A percentile compares a stretch with the other conserved stretches of the same genome.
These are phyloP conservation scores for Calonectria naviculata DNA, from an alignment of 2,329 filamentous ascomycete species.

Conservation along the genomic window DNA sequence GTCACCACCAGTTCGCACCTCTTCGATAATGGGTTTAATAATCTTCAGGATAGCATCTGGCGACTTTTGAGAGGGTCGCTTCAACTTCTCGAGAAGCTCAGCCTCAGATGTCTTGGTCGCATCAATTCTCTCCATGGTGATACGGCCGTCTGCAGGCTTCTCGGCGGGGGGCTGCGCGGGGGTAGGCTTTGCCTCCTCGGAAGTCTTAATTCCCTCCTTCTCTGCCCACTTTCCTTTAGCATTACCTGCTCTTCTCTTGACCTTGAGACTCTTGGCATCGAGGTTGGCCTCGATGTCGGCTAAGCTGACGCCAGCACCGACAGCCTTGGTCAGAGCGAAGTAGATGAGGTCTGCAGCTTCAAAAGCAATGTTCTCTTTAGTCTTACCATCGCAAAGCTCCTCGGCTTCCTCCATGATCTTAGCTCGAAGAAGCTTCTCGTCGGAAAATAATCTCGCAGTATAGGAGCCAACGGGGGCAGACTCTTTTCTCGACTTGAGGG, in stretches of 20 bases:
- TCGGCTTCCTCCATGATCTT: conserved; percentile 99
- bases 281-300: conserved; percentile 93
- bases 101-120: conserved; percentile 71
- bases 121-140: conserved; percentile 85
- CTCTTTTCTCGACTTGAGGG: conserved; percentile 81
- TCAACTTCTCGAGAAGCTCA: conserved; percentile 79
- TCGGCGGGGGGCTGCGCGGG: conserved; percentile 46
- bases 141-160: conserved; percentile 62
- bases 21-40: conserved; percentile 90
- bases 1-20: conserved; percentile 86
- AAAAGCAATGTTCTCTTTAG: conserved; percentile 86
- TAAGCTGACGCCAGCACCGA: conserved; percentile 84
- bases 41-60: conserved; percentile 95
- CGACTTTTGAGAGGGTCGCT: conserved; percentile 92
- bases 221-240: conserved; percentile 94
- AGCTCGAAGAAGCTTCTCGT: conserved; percentile 87
- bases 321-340: conserved; percentile 92
- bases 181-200: conserved; percentile 41
- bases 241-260: conserved; percentile 92
- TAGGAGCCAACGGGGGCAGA: conserved; percentile 92
- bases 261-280: conserved; percentile 94
- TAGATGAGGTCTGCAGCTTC: conserved; percentile 97
- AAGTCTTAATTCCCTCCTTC: conserved; percentile 76
- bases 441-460: conserved; percentile 91
- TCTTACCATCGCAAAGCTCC: conserved; percentile 89